These are phyloP conservation scores for Dactylellina haptotyla DNA, from an alignment of 2,329 filamentous ascomycete genomes.

Conservation along the genomic window DNA sequence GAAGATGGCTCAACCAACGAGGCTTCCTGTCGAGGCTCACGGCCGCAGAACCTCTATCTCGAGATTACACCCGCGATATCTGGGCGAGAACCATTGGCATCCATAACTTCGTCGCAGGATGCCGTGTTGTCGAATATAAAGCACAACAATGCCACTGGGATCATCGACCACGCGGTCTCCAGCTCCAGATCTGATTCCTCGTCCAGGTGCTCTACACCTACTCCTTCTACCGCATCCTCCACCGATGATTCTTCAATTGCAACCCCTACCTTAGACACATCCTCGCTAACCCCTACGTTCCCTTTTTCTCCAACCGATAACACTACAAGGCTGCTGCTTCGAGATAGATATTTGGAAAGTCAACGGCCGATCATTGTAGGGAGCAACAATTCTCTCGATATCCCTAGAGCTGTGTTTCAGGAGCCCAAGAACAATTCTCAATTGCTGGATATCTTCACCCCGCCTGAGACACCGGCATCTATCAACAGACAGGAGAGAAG, in stretches of 20 bases:
- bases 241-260: slow-evolving; percentile 45
- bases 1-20: neutral
- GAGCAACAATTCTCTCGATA: slow-evolving; percentile 38
- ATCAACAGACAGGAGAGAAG: neutral
- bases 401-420: slow-evolving; percentile 27
- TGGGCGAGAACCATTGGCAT: neutral
- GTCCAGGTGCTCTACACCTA: slow-evolving; percentile 44
- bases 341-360: slow-evolving; percentile 43
- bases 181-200: slow-evolving; percentile 35
- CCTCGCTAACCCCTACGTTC: slow-evolving; percentile 11
- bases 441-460: slow-evolving; percentile 37
- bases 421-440: neutral
- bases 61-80: slow-evolving; percentile 19
- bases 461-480: slow-evolving; percentile 30
- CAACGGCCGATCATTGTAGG: slow-evolving; percentile 41
- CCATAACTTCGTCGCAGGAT: neutral
- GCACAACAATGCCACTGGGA: slow-evolving; percentile 6
- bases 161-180: slow-evolving; percentile 27
- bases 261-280: slow-evolving; percentile 36
- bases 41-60: slow-evolving; percentile 44
- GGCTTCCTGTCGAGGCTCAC: slow-evolving; percentile 21
- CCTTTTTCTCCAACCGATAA: slow-evolving; percentile 28
- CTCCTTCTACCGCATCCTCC: slow-evolving; percentile 37
- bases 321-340: slow-evolving; percentile 20
- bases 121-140: slow-evolving; percentile 4